These are phyloP conservation scores for Saitozyma podzolica DNA, from an alignment of 768 basidiomycete species.

Conservation along the genomic window DNA sequence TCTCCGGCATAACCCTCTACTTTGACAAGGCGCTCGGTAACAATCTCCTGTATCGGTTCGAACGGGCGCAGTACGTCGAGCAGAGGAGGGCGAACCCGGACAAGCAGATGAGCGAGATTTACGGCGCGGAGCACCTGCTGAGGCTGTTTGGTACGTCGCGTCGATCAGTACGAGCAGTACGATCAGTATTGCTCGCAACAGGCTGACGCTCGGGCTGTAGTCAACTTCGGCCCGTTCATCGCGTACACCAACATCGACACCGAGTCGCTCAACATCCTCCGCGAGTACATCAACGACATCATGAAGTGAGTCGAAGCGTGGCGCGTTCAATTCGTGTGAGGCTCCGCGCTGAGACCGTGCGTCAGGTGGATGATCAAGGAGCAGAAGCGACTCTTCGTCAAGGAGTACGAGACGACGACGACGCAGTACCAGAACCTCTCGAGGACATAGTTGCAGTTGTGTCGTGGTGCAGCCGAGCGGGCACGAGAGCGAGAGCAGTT, in stretches of 20 bases:
- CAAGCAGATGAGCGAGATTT: slow-evolving; percentile 83
- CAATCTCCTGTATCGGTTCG: slow-evolving; percentile 90
- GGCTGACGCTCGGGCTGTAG: slow-evolving; percentile 55
- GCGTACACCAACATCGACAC: slow-evolving; percentile 84
- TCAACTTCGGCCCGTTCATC: slow-evolving; percentile 88
- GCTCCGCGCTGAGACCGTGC: slow-evolving; percentile 1
- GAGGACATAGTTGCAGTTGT: slow-evolving; percentile 58
- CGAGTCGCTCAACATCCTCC: slow-evolving; percentile 76
- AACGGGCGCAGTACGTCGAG: slow-evolving; percentile 87
- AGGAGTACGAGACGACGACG: slow-evolving; percentile 75
- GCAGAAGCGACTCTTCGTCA: slow-evolving; percentile 69
- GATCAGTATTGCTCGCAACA: background rate
- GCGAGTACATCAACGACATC: slow-evolving; percentile 87
- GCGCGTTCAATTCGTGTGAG: too few species aligned
- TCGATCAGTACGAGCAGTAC: background rate
- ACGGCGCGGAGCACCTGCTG: slow-evolving; percentile 91
- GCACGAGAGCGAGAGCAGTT: background rate
- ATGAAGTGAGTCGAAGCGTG: slow-evolving; percentile 61
- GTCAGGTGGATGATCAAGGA: slow-evolving; percentile 77
- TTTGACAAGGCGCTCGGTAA: slow-evolving; percentile 84
- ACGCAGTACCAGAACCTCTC: slow-evolving; percentile 79
- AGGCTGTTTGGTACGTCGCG: slow-evolving; percentile 76
- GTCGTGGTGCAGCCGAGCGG: background rate
- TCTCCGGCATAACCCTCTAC: slow-evolving; percentile 82
- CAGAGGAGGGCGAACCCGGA: slow-evolving; percentile 70